Conservation (phyloP, 352 stramenopile species). For the Phytophthora citricola region DNA sequence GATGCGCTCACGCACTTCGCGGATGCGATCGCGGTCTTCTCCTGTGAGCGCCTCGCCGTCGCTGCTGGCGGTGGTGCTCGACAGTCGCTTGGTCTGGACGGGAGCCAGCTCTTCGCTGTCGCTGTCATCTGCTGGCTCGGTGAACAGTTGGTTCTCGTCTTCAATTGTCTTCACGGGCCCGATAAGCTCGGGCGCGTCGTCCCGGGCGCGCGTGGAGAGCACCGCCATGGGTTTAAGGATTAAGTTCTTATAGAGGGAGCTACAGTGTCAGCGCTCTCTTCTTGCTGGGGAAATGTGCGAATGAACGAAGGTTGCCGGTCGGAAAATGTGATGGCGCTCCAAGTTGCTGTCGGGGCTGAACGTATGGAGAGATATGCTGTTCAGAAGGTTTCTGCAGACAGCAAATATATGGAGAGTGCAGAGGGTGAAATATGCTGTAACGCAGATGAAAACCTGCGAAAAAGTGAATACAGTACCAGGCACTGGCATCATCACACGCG, state of each 20-base stretch:
- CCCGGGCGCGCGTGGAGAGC: conserved; percentile 19
- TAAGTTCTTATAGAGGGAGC: neutral
- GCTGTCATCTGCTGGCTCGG: conserved; percentile 7
- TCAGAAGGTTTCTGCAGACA: no score
- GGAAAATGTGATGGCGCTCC: conserved; percentile 17
- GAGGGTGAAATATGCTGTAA: neutral
- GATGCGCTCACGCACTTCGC: conserved; percentile 22
- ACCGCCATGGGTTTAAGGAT: conserved; percentile 12
- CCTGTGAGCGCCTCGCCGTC: conserved; percentile 27
- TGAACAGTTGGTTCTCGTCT: conserved; percentile 30
- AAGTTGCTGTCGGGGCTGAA: conserved; percentile 14
- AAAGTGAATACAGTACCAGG: neutral
- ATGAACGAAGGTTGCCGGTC: conserved; percentile 25
- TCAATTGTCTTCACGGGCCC: conserved; percentile 35
- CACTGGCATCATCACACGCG: conserved; percentile 13
- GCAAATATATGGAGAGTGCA: no score
- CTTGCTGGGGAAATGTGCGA: conserved; percentile 21
- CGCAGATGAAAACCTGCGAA: neutral
- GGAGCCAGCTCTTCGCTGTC: conserved; percentile 3
- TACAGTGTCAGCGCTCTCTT: neutral
- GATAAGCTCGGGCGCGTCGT: conserved; percentile 13
- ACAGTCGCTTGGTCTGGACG: conserved; percentile 31
- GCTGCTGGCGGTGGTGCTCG: conserved; percentile 32
- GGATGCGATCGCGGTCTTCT: conserved; percentile 23
- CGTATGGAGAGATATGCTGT: neutral